phyloP scores from a whole-genome alignment of 1,284 basidiomycete genomes.

The Leccinum angustisporum region DNA sequence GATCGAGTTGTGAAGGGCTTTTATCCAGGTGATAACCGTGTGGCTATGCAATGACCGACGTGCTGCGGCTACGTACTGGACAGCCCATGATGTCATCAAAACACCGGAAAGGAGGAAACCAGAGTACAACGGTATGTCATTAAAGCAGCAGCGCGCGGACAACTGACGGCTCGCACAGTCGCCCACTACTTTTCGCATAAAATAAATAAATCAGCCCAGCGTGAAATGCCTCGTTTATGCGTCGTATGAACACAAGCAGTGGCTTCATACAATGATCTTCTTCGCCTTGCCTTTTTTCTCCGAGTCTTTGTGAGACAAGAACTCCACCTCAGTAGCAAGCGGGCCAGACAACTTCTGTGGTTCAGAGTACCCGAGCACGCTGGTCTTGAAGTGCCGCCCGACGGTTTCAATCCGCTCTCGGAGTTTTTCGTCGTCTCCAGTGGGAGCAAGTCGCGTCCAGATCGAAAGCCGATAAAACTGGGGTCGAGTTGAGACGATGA shows the following conservation, averaged over 20 bases:
- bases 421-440: constrained; percentile 55
- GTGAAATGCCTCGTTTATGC: constrained; percentile 17
- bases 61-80: constrained; percentile 9
- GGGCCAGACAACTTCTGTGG: constrained; percentile 76
- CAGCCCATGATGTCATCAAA: not conserved
- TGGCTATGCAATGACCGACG: constrained; percentile 24
- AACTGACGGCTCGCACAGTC: constrained; percentile 20
- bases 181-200: constrained; percentile 27
- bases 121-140: constrained; percentile 22
- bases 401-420: constrained; percentile 69
- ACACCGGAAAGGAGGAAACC: constrained; percentile 1
- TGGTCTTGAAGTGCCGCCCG: constrained; percentile 85
- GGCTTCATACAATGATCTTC: constrained; percentile 70
- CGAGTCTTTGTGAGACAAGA: constrained; percentile 91
- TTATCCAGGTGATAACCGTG: constrained; percentile 15
- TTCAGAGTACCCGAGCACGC: constrained; percentile 81
- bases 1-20: constrained; percentile 18
- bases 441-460: constrained; percentile 89
- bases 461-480: constrained; percentile 97
- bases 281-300: constrained; percentile 92
- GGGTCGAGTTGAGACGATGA: constrained; percentile 91
- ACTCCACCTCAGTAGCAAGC: constrained; percentile 91
- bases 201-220: constrained; percentile 35
- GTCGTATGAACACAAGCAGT: constrained; percentile 18
- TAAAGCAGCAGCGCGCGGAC: constrained; percentile 23